Conservation (phyloP, 371 early-diverging fungal genomes). For the Zychaea mexicana region DNA sequence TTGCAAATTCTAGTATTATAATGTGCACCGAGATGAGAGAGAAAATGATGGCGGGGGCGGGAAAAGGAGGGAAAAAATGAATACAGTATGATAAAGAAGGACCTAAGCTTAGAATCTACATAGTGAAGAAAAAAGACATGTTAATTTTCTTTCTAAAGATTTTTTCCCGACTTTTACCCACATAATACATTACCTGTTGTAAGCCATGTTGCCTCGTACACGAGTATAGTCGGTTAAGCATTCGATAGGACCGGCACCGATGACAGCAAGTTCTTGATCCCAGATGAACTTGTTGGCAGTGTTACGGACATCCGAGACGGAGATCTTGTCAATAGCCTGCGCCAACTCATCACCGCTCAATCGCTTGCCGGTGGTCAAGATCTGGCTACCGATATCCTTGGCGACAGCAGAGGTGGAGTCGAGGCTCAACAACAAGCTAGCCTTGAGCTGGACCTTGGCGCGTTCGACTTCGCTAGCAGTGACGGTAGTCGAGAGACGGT, state of each 20-base stretch:
- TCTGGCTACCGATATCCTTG: constrained; percentile 93
- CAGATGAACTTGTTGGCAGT: constrained; percentile 82
- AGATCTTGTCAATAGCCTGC: constrained; percentile 78
- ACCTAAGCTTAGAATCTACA: neutral
- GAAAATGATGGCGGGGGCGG: too few species aligned
- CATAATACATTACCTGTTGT: constrained; percentile 43
- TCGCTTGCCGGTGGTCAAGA: constrained; percentile 88
- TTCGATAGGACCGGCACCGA: constrained; percentile 56
- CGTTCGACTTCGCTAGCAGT: constrained; percentile 91
- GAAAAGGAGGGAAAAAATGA: neutral
- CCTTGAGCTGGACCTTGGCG: constrained; percentile 95
- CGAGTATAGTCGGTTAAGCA: constrained; percentile 86
- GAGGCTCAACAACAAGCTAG: constrained; percentile 74
- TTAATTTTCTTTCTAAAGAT: too few species aligned
- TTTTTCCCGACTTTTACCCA: too few species aligned
- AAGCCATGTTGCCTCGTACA: constrained; percentile 77
- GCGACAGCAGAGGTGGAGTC: constrained; percentile 89
- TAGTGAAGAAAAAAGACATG: neutral
- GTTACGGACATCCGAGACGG: constrained; percentile 79
- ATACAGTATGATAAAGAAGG: too few species aligned
- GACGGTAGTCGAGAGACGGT: constrained; percentile 79
- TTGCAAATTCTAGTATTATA: neutral
- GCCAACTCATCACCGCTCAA: constrained; percentile 83
- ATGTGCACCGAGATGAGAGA: neutral
- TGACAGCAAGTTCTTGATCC: constrained; percentile 70